Evolutionary conservation across 306 rosid species (phyloP).

Genomic region (Rubus idaeus): DNA sequence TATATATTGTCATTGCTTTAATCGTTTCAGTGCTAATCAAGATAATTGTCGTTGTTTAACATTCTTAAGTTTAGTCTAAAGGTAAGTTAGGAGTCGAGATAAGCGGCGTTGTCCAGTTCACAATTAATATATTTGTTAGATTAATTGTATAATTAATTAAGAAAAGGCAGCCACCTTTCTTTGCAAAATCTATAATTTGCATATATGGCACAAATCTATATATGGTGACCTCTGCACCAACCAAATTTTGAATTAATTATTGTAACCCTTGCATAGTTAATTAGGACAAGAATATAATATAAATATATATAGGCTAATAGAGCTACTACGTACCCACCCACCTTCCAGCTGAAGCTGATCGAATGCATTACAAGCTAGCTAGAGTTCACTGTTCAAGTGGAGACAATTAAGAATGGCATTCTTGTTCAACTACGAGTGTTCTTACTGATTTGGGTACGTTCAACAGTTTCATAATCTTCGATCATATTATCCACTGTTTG

Average conservation of each 20-base stretch:
- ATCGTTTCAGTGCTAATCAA: too few species aligned
- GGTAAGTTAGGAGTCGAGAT: too few species aligned
- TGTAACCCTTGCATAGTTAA: neutral
- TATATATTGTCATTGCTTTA: too few species aligned
- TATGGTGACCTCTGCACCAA: neutral
- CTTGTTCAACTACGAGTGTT: neutral
- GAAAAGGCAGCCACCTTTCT: too few species aligned
- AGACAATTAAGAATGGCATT: neutral
- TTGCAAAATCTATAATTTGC: too few species aligned
- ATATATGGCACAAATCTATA: neutral
- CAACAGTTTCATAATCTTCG: neutral
- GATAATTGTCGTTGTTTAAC: too few species aligned
- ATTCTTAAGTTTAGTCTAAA: too few species aligned
- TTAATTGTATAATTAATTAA: too few species aligned
- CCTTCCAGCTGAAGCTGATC: neutral
- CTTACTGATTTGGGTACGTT: neutral
- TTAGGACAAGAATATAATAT: neutral
- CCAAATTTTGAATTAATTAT: neutral
- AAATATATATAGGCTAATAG: neutral
- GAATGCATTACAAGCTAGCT: too few species aligned
- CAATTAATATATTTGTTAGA: neutral
- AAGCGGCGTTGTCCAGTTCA: too few species aligned
- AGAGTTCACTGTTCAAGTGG: neutral
- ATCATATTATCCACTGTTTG: too few species aligned
- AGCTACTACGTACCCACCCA: neutral